These are phyloP conservation scores for Penicillium glabrum DNA, from an alignment of 2,329 filamentous ascomycete species.

Conservation along the genomic window DNA sequence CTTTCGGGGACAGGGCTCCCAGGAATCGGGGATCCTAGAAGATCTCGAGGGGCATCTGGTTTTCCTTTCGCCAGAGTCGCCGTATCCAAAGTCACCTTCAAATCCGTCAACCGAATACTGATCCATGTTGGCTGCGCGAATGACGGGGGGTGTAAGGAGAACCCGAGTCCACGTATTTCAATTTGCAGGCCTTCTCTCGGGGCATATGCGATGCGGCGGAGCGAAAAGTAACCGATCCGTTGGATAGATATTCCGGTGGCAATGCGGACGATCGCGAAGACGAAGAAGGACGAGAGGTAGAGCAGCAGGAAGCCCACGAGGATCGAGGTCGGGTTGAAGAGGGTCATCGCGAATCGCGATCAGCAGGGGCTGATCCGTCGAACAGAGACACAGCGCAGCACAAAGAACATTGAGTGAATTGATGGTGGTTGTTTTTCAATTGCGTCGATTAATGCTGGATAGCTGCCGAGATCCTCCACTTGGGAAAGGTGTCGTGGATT, in stretches of 20 bases:
- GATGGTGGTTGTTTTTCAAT: constrained; percentile 5
- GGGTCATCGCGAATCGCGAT: constrained; percentile 44
- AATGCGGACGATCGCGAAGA: constrained; percentile 91
- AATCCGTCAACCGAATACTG: constrained; percentile 82
- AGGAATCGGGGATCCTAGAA: constrained; percentile 21
- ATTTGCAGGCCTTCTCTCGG: constrained; percentile 85
- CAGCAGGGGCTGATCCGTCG: constrained; percentile 33
- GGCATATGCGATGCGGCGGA: constrained; percentile 86
- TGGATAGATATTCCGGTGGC: constrained; percentile 94
- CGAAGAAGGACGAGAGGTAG: constrained; percentile 87
- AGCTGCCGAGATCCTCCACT: background rate
- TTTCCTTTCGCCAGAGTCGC: constrained; percentile 53
- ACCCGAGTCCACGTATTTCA: constrained; percentile 82
- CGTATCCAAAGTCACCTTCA: constrained; percentile 80
- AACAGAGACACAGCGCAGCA: constrained; percentile 14
- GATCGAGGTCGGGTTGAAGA: constrained; percentile 70
- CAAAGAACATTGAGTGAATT: constrained; percentile 19
- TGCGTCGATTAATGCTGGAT: constrained; percentile 6
- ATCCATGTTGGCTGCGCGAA: constrained; percentile 97
- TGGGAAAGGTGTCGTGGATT: background rate
- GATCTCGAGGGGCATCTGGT: constrained; percentile 15
- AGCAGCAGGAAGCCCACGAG: constrained; percentile 80
- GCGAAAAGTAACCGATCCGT: constrained; percentile 86
- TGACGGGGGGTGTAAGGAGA: constrained; percentile 87
- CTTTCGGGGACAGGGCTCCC: constrained; percentile 21